These are phyloP conservation scores for Leishmania martiniquensis DNA, from an alignment of 208 protist genomes.

Conservation along the genomic window DNA sequence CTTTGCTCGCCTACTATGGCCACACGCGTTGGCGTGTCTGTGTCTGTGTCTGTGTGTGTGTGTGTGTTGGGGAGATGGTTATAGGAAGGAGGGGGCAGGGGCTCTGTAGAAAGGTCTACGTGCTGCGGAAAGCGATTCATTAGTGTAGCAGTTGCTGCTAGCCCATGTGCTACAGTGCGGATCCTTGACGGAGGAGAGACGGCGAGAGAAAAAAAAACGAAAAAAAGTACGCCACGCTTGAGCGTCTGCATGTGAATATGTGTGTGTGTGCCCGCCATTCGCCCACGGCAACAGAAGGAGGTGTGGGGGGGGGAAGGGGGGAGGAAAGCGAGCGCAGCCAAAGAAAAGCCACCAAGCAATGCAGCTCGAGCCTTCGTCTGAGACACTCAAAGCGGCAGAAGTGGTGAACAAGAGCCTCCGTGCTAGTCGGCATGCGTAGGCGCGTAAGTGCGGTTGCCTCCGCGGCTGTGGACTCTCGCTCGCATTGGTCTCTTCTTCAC, in stretches of 20 bases:
- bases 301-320: too few relatives aligned
- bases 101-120: not conserved
- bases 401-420: too few relatives aligned
- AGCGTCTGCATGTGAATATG: not conserved
- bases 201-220: too few relatives aligned
- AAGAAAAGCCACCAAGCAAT: too few relatives aligned
- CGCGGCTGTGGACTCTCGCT: not conserved
- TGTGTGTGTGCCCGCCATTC: slow-evolving; percentile 12
- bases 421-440: not conserved
- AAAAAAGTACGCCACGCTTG: not conserved
- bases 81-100: not conserved
- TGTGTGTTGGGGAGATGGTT: slow-evolving; percentile 1
- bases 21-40: not conserved
- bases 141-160: not conserved
- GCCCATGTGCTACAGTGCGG: too few relatives aligned
- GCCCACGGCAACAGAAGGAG: too few relatives aligned
- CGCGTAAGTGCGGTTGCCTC: not conserved
- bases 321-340: too few relatives aligned
- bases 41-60: slow-evolving; percentile 1
- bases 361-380: too few relatives aligned
- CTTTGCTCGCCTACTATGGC: not conserved
- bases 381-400: too few relatives aligned
- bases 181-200: too few relatives aligned
- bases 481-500: not conserved
- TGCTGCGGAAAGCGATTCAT: too few relatives aligned